Percentiles rank a stretch among this genome's conserved stretches.
Evolutionary conservation across 2,329 filamentous ascomycete genomes (phyloP).

Genomic region (Colletotrichum lindemuthianum): DNA sequence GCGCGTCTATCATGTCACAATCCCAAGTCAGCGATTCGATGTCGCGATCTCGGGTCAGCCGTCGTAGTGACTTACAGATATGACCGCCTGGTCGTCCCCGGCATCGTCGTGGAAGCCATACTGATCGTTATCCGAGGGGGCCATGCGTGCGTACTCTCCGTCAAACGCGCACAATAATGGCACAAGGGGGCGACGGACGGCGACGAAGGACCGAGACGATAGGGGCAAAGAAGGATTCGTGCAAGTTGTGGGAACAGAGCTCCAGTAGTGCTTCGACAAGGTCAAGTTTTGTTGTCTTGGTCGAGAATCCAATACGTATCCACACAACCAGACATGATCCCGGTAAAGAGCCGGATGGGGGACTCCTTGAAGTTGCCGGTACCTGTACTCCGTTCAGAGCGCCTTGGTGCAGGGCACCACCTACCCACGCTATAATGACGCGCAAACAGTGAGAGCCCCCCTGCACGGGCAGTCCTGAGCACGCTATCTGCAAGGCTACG

Average conservation of each 20-base stretch:
- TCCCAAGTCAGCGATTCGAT: constrained; percentile 31
- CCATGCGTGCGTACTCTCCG: constrained; percentile 45
- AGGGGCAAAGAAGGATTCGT: background rate
- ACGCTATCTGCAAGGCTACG: constrained; percentile 7
- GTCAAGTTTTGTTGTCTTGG: constrained; percentile 36
- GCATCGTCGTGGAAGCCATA: constrained; percentile 59
- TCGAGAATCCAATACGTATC: constrained; percentile 34
- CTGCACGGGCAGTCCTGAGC: constrained; percentile 19
- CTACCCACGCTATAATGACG: constrained; percentile 6
- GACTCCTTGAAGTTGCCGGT: background rate
- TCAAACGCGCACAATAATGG: constrained; percentile 31
- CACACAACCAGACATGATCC: constrained; percentile 31
- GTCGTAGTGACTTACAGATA: constrained; percentile 45
- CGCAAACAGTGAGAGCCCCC: constrained; percentile 30
- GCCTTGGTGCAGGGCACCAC: no score
- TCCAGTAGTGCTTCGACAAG: constrained; percentile 29
- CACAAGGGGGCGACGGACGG: constrained; percentile 20
- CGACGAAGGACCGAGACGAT: background rate
- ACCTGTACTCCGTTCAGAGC: no score
- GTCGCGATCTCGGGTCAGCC: constrained; percentile 19
- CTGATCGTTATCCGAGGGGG: constrained; percentile 52
- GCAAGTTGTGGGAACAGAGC: constrained; percentile 22
- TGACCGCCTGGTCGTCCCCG: constrained; percentile 60
- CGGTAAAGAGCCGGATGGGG: constrained; percentile 25
- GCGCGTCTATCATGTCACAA: constrained; percentile 69